These are phyloP conservation scores for Cystobasidiaceae sp. DNA, from an alignment of 1,284 basidiomycete genomes.

Conservation along the genomic window DNA sequence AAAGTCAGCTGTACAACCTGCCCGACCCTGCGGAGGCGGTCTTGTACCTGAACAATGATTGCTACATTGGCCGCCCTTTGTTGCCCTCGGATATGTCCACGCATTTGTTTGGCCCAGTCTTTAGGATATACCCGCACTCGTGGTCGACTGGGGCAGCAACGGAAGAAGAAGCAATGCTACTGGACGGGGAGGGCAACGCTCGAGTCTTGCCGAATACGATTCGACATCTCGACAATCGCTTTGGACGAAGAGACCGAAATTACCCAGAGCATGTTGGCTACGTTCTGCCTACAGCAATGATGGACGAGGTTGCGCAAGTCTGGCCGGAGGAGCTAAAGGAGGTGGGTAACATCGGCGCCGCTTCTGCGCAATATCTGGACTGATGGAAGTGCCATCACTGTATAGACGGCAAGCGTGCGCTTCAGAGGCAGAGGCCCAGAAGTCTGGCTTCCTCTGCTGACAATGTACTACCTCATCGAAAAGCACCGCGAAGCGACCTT, in stretches of 20 bases:
- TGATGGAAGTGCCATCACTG: no score
- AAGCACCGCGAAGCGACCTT: constrained; percentile 24
- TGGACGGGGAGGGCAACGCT: constrained; percentile 15
- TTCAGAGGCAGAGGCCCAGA: constrained; percentile 11
- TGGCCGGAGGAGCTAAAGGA: constrained; percentile 31
- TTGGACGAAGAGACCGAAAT: constrained; percentile 32
- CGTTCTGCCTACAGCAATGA: constrained; percentile 26
- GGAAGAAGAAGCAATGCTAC: constrained; percentile 4
- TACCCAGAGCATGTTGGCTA: constrained; percentile 37
- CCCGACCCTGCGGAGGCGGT: constrained; percentile 6
- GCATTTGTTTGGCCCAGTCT: constrained; percentile 34
- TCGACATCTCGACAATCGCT: constrained; percentile 25
- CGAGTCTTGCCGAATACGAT: constrained; percentile 21
- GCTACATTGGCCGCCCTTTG: constrained; percentile 36
- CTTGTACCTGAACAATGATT: constrained; percentile 40
- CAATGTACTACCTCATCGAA: constrained; percentile 16
- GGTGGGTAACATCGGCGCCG: constrained; percentile 24
- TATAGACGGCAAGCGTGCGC: constrained; percentile 10
- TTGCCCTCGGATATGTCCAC: constrained; percentile 32
- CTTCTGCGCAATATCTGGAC: no score
- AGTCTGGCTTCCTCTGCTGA: constrained; percentile 8
- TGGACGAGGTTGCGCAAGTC: constrained; percentile 31
- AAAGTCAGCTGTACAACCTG: constrained; percentile 37
- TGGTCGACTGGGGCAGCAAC: not conserved
- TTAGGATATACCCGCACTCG: constrained; percentile 34